Percentiles rank a stretch among this genome's conserved stretches.
Conservation (phyloP, 768 basidiomycete species). For the Daedaleopsis sinensis region DNA sequence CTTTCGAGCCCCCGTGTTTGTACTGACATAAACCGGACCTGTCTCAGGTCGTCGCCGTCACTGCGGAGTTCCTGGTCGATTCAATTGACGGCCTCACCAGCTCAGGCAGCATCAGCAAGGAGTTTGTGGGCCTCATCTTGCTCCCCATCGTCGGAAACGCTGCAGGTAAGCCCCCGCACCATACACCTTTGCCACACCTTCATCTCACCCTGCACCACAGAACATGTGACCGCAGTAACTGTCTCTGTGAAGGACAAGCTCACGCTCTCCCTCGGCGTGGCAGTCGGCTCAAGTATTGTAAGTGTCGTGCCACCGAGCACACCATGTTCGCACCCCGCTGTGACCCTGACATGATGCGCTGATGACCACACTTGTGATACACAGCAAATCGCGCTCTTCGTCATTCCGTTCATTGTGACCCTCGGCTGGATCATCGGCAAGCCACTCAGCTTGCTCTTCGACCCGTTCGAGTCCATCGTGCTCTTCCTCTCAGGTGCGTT, state of each 20-base stretch:
- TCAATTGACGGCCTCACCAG: constrained; percentile 78
- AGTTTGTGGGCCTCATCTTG: constrained; percentile 86
- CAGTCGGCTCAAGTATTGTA: constrained; percentile 86
- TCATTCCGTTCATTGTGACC: constrained; percentile 82
- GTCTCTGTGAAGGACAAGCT: constrained; percentile 91
- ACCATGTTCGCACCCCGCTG: background rate
- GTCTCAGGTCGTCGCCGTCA: constrained; percentile 49
- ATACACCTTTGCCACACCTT: background rate
- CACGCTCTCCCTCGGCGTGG: constrained; percentile 84
- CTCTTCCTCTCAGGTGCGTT: constrained; percentile 48
- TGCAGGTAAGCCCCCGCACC: constrained; percentile 45
- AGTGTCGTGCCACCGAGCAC: constrained; percentile 30
- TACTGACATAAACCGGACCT: background rate
- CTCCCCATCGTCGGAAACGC: constrained; percentile 93
- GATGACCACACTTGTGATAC: background rate
- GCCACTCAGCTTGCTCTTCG: constrained; percentile 80
- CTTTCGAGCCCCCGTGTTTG: background rate
- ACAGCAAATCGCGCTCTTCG: constrained; percentile 83
- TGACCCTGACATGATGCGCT: background rate
- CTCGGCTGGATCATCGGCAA: constrained; percentile 85
- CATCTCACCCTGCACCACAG: constrained; percentile 35
- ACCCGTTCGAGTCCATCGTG: constrained; percentile 84
- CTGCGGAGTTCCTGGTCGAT: constrained; percentile 70
- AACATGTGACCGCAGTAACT: constrained; percentile 90
- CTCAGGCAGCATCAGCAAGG: constrained; percentile 59